Percentiles rank a stretch among this genome's conserved stretches.
Evolutionary conservation across 495 filamentous ascomycete genomes (phyloP).

Genomic region (Penicillium steckii): DNA sequence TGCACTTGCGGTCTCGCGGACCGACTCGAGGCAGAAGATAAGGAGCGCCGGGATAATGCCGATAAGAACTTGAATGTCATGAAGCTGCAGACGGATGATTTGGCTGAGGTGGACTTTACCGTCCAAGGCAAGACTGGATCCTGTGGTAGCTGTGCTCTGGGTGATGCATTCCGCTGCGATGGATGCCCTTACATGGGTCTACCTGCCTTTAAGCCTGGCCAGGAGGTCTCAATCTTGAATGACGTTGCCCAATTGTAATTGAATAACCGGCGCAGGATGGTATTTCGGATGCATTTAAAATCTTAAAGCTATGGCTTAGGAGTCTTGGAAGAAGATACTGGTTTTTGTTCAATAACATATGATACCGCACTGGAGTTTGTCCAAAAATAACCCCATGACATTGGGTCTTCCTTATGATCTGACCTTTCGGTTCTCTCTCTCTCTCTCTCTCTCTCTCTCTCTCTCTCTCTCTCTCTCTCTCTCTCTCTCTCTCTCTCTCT

Average conservation of each 20-base stretch:
- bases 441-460: neutral
- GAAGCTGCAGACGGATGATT: slow-evolving; percentile 75
- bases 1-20: slow-evolving; percentile 90
- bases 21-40: slow-evolving; percentile 77
- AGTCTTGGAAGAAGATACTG: neutral
- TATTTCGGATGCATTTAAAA: neutral
- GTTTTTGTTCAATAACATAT: slow-evolving; percentile 5
- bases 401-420: neutral
- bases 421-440: too few species aligned
- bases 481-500: neutral
- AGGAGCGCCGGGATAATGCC: slow-evolving; percentile 60
- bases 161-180: slow-evolving; percentile 62
- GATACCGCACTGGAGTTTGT: slow-evolving; percentile 12
- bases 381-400: slow-evolving; percentile 7
- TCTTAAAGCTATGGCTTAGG: neutral
- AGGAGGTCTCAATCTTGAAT: slow-evolving; percentile 85
- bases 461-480: neutral
- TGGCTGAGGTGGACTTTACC: slow-evolving; percentile 88
- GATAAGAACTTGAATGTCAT: slow-evolving; percentile 57
- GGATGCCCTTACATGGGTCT: slow-evolving; percentile 92
- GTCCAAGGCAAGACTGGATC: slow-evolving; percentile 89
- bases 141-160: slow-evolving; percentile 89
- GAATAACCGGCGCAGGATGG: neutral
- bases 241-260: slow-evolving; percentile 78
- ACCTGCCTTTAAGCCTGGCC: slow-evolving; percentile 93